These are phyloP conservation scores for Crithidia bombi DNA, from an alignment of 208 protist species.

Conservation along the genomic window DNA sequence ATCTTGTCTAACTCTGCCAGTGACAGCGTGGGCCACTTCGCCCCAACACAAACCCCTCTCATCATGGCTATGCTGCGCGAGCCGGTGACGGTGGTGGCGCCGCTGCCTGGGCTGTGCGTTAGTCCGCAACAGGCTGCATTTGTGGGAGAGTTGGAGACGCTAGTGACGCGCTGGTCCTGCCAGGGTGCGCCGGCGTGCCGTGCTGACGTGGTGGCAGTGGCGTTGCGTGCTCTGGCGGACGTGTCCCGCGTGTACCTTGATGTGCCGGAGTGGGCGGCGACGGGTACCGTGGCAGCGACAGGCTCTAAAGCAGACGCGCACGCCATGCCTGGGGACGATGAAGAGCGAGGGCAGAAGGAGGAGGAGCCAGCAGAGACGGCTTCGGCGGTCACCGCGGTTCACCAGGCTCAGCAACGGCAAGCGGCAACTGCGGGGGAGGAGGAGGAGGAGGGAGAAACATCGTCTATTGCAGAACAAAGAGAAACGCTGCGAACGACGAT, in stretches of 20 bases:
- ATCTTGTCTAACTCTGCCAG: neutral
- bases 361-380: no score
- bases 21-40: neutral
- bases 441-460: no score
- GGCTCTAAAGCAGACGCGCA: neutral
- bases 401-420: no score
- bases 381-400: no score
- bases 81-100: constrained; percentile 51
- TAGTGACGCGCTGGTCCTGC: constrained; percentile 30
- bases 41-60: constrained; percentile 13
- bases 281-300: neutral
- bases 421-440: no score
- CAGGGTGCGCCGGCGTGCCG: constrained; percentile 11
- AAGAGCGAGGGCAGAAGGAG: no score
- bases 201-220: constrained; percentile 36
- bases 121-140: constrained; percentile 43
- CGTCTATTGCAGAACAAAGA: no score
- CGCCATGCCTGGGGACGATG: no score
- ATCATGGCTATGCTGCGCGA: constrained; percentile 40
- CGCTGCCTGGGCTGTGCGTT: constrained; percentile 53
- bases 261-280: constrained; percentile 3
- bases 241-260: constrained; percentile 12
- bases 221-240: constrained; percentile 48
- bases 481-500: no score
- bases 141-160: constrained; percentile 34